A percentile compares a stretch with the other conserved stretches of the same genome.
These are phyloP conservation scores for Brassica balearica DNA, from an alignment of 441 rosid genomes.

Conservation along the genomic window DNA sequence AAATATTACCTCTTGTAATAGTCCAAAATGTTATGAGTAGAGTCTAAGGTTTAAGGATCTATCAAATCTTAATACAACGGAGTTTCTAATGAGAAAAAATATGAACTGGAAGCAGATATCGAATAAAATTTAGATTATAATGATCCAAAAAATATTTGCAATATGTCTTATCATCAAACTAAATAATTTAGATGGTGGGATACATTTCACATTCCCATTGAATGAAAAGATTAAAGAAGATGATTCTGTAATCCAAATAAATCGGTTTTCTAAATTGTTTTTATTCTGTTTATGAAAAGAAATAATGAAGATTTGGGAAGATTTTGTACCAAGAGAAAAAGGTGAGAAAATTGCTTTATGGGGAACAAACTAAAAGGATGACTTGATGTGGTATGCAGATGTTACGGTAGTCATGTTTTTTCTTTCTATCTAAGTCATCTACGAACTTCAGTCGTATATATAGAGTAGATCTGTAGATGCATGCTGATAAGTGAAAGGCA, in stretches of 20 bases:
- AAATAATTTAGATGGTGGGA: conserved; percentile 34
- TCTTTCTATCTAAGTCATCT: conserved; percentile 25
- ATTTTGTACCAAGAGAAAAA: conserved; percentile 41
- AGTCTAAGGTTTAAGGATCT: conserved; percentile 39
- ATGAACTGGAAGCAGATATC: background rate
- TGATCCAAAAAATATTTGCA: background rate
- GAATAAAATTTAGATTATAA: background rate
- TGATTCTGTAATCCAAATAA: conserved; percentile 37
- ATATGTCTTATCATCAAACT: conserved; percentile 1
- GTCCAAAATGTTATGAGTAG: conserved; percentile 20
- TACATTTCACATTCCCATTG: conserved; percentile 39
- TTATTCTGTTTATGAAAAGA: conserved; percentile 40
- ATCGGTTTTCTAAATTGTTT: conserved; percentile 25
- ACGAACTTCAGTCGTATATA: conserved; percentile 30
- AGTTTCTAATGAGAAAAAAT: conserved; percentile 16
- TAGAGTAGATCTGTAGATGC: conserved; percentile 33
- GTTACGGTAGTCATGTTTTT: conserved; percentile 39
- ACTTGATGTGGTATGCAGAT: conserved; percentile 42
- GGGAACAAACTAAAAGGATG: conserved; percentile 47
- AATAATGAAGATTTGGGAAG: conserved; percentile 44
- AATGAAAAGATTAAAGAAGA: conserved; percentile 17
- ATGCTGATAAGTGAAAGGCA: conserved; percentile 38
- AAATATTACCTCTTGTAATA: conserved; percentile 25
- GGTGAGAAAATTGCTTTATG: conserved; percentile 31
- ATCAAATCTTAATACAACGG: conserved; percentile 22